A percentile compares a stretch with the other conserved stretches of the same genome.
These are phyloP conservation scores for Penicillium macrosclerotiorum DNA, from an alignment of 495 filamentous ascomycete species.

Conservation along the genomic window DNA sequence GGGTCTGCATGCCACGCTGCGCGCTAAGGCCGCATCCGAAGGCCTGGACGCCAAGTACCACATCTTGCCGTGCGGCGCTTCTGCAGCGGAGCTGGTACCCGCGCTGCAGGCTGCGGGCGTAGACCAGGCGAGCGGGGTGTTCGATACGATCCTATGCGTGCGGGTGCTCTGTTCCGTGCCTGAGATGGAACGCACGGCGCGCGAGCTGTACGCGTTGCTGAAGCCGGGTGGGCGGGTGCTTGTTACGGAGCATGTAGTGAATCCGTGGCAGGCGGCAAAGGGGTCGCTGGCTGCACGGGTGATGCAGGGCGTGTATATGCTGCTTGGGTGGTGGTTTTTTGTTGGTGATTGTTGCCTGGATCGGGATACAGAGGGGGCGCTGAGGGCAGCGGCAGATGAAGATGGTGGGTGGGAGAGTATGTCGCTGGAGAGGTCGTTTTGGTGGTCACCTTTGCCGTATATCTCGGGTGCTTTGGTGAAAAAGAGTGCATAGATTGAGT, in stretches of 20 bases:
- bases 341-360: constrained; percentile 60
- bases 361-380: constrained; percentile 51
- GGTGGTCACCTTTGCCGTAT: constrained; percentile 53
- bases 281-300: constrained; percentile 48
- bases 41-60: constrained; percentile 61
- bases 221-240: constrained; percentile 67
- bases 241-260: constrained; percentile 69
- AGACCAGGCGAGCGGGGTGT: constrained; percentile 31
- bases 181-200: constrained; percentile 53
- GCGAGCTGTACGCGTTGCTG: constrained; percentile 59
- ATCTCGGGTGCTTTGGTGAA: constrained; percentile 53
- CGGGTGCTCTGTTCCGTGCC: constrained; percentile 74
- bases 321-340: constrained; percentile 42
- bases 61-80: constrained; percentile 61
- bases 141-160: constrained; percentile 68
- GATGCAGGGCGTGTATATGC: constrained; percentile 30
- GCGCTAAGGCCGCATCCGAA: constrained; percentile 39
- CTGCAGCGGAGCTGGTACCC: constrained; percentile 44
- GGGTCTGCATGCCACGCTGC: constrained; percentile 52
- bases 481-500: constrained; percentile 17
- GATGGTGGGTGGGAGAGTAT: constrained; percentile 56
- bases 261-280: constrained; percentile 46
- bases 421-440: constrained; percentile 49
- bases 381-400: constrained; percentile 41
- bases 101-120: constrained; percentile 44